Evolutionary conservation across 805 yeast species (phyloP), one percentile per base, ranked within the genome.

Genomic region (Lachancea quebecensis): DNA sequence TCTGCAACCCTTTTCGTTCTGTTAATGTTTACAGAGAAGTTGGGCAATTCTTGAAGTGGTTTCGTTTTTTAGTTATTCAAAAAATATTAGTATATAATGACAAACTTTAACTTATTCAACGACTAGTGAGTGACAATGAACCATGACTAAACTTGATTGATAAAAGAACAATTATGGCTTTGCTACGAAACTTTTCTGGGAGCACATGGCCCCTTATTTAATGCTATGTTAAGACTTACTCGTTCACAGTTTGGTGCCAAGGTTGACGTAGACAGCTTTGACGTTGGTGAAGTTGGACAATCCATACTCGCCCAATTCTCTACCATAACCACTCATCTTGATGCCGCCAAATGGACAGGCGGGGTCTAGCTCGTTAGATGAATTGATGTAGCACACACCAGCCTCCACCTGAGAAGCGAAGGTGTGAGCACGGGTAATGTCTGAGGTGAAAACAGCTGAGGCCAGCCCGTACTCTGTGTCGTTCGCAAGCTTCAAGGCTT

Each of bases 291-390:
- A 81, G 59, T 74, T 71, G 35, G 70, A 69, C 45, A 81, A 61
- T n/a, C 85, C 85, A 54, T 79, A 77, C 50, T 77, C 75, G 32
- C 86, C 86, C 47, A 81, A 68, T 62, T 81, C 86, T 61, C 85
- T 72, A 39, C 85, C 85, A 46, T 78, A 69, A 54, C 87, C 86
- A 58, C 78, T 70, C 73, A 73, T 69, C 62, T 81, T 81, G 33
- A 78, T 79, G 58, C 86, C 86, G 39, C 87, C 87, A 51, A 81
- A 81, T 44, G 86, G 86, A 49, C 76, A 67, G 59, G 74, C 74
- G 42, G 71, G 65, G 53, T 77, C 78, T 10, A 74, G 70, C 48
- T 76, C 80, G 56, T 78, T 78, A 51, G 77, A 76, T 1, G 79
- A 71, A 62, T 79, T 79, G 55, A 78, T 71, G 78, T 79, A 78